Evolutionary conservation across 2,329 filamentous ascomycete genomes (phyloP).

Genomic region (Coniochaeta sp.): DNA sequence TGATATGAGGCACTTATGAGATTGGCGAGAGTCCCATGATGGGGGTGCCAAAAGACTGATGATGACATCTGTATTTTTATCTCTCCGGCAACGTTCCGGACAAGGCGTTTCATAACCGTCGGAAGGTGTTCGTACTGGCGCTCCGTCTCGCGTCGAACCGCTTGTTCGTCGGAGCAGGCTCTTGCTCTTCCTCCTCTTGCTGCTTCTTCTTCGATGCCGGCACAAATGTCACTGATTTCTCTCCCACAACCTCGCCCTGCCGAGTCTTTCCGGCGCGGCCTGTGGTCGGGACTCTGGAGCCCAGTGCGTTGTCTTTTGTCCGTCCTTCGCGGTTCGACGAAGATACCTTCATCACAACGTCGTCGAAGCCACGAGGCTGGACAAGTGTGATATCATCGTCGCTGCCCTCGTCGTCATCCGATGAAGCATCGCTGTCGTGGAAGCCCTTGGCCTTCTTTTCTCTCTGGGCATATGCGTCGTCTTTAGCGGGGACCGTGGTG

Average conservation of each 20-base stretch:
- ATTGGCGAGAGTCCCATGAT: neutral
- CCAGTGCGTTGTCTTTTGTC: constrained; percentile 48
- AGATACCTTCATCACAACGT: constrained; percentile 61
- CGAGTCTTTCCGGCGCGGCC: constrained; percentile 37
- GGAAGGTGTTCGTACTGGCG: constrained; percentile 70
- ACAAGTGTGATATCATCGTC: constrained; percentile 26
- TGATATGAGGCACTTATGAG: neutral
- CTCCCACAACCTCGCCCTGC: constrained; percentile 47
- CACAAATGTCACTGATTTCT: constrained; percentile 66
- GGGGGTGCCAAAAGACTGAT: neutral
- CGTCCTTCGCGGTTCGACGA: constrained; percentile 55
- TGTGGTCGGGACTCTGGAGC: constrained; percentile 45
- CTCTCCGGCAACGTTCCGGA: constrained; percentile 9
- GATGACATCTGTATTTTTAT: constrained; percentile 12
- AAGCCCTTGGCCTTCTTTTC: constrained; percentile 3
- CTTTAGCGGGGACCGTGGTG: constrained; percentile 39
- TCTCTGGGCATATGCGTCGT: constrained; percentile 3
- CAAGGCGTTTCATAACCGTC: constrained; percentile 45
- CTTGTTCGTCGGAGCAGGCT: constrained; percentile 25
- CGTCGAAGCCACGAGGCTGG: constrained; percentile 20
- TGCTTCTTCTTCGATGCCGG: constrained; percentile 51
- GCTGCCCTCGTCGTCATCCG: constrained; percentile 17
- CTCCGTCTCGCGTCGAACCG: constrained; percentile 50
- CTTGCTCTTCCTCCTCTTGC: constrained; percentile 27
- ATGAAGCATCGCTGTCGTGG: constrained; percentile 2